phyloP scores from a whole-genome alignment of 116 monocot genomes.

The Trichopus zeylanicus region DNA sequence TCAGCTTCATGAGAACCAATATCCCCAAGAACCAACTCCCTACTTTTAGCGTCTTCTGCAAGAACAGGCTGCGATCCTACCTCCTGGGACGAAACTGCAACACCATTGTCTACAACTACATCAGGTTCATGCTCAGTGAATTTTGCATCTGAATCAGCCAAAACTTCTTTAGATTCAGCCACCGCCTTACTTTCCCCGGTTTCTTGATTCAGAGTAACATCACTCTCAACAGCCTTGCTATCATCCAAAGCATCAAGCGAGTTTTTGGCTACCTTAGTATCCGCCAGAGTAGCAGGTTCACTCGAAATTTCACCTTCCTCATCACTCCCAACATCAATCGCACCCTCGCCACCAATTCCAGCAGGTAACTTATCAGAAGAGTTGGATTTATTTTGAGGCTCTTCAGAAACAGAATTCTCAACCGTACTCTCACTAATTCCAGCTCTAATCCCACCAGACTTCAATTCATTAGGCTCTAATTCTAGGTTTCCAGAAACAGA shows the following conservation, averaged over 20 bases:
- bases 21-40: background rate
- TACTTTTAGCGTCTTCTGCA: constrained; percentile 9
- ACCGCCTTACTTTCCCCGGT: constrained; percentile 4
- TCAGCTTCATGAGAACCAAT: constrained; percentile 8
- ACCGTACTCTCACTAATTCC: background rate
- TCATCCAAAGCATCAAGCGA: background rate
- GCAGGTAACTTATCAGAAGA: constrained; percentile 6
- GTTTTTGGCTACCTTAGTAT: background rate
- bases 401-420: background rate
- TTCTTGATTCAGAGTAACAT: background rate
- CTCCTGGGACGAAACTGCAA: background rate
- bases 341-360: constrained; percentile 5
- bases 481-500: background rate
- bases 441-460: background rate
- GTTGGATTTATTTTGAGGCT: background rate
- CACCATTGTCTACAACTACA: background rate
- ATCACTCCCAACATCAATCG: background rate
- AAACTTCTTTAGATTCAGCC: background rate
- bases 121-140: background rate
- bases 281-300: background rate
- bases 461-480: constrained; percentile 3
- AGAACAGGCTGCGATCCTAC: background rate
- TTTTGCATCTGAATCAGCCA: background rate
- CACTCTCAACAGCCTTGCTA: background rate
- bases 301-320: background rate